Evolutionary conservation across 331 rosid species (phyloP), one percentile per base, ranked within the genome.

Genomic region (Prunus yedoensis): DNA sequence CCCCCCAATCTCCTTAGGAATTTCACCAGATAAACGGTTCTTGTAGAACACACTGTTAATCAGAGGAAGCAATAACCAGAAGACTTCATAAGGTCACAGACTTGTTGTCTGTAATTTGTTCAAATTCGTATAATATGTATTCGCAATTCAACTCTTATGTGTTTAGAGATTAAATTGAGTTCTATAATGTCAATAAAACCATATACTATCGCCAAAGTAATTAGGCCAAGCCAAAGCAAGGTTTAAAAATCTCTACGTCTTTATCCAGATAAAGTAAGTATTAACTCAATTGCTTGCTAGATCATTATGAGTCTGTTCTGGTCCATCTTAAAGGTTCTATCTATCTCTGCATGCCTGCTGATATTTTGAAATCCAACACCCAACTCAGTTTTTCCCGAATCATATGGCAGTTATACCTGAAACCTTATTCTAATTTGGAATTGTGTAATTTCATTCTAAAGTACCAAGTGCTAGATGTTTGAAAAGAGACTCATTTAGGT

Each of bases 1-100:
- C 53, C 65, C 85, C 83, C 85, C 97, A 54, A 95, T 71, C 66
- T 95, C 97, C 79, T 87, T 80, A 68, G 98, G 99, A 89, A 95
- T 83, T 59, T 73, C 73, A 30, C 98, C 99, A 35, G 82, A 88
- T 77, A 95, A 89, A 35, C 70, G 81, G 71, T 95, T 95, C 82
- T 88, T 87, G 84, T 83, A 43, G 67, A 92, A 82, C 66, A 90
- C 88, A 71, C 99, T 95, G 84, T 73, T 49, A 47, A 75, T 64
- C 75, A 78, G 53, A 57, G 35, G 70, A 77, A 71, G 54, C 35
- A 73, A 61, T 61, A 57, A 79, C 66, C 45, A 73, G 56, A 71
- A 70, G 17, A 15, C 67, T 67, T 20, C 43, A 25, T 41, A 47
- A 38, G 52, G 27, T 74, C 61, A 23, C 70, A 46, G 21, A 25